phyloP scores from a whole-genome alignment of 2,329 filamentous ascomycete genomes.

The Microsporum canis region DNA sequence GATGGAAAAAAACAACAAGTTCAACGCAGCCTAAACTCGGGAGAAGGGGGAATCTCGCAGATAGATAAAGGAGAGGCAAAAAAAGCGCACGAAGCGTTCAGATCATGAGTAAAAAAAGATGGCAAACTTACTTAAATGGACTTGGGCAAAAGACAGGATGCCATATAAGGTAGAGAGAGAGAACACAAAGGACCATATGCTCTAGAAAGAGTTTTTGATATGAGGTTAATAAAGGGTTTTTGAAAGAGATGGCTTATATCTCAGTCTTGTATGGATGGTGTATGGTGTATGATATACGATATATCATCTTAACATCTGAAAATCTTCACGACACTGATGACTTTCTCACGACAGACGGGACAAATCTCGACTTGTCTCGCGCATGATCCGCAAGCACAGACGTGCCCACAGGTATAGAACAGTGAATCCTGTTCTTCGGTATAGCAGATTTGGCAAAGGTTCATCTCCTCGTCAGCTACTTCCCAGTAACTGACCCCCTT shows the following conservation, averaged over 20 bases:
- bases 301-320: constrained; percentile 32
- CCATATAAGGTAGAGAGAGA: neutral
- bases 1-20: neutral
- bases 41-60: neutral
- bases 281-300: neutral
- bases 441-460: constrained; percentile 52
- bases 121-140: neutral
- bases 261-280: neutral
- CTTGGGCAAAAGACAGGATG: neutral
- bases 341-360: constrained; percentile 49
- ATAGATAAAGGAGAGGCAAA: neutral
- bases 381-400: constrained; percentile 50
- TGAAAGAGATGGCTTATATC: neutral
- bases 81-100: neutral
- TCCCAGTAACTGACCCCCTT: constrained; percentile 53
- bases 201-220: neutral
- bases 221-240: neutral
- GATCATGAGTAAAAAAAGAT: neutral
- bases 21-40: neutral
- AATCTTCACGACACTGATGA: constrained; percentile 48
- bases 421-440: constrained; percentile 48
- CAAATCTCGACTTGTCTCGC: constrained; percentile 48
- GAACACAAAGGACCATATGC: neutral
- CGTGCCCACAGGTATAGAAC: constrained; percentile 54
- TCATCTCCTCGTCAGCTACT: constrained; percentile 49